These are phyloP conservation scores for Populus hybrid DNA, from an alignment of 441 rosid species.

Conservation along the genomic window DNA sequence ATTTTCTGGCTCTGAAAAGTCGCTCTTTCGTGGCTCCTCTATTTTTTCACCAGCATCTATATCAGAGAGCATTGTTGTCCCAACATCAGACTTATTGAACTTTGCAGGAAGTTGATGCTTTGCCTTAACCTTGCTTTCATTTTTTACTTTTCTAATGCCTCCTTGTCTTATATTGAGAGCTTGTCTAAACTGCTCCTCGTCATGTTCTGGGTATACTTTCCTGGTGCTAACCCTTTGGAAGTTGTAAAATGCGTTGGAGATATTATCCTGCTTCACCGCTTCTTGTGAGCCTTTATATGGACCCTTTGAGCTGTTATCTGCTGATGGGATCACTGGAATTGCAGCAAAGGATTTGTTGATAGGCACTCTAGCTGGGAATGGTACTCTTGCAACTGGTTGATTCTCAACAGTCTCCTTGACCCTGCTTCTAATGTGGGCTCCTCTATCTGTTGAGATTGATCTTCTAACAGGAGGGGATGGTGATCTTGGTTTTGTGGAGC, in stretches of 20 bases:
- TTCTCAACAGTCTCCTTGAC: slow-evolving; percentile 56
- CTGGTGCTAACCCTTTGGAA: slow-evolving; percentile 53
- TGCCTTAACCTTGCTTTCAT: slow-evolving; percentile 56
- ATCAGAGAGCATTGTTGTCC: slow-evolving; percentile 42
- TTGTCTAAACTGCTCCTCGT: slow-evolving; percentile 78
- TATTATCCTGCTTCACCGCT: slow-evolving; percentile 37
- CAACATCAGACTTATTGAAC: slow-evolving; percentile 51
- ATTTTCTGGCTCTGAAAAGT: slow-evolving; percentile 73
- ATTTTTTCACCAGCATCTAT: slow-evolving; percentile 37
- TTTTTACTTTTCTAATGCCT: slow-evolving; percentile 63
- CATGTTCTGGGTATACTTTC: slow-evolving; percentile 56
- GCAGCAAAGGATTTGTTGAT: slow-evolving; percentile 55
- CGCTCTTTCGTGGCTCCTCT: slow-evolving; percentile 53
- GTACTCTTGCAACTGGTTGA: slow-evolving; percentile 55
- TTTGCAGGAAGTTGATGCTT: slow-evolving; percentile 62
- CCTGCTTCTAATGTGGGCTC: slow-evolving; percentile 53
- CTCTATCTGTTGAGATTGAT: slow-evolving; percentile 86
- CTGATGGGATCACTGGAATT: slow-evolving; percentile 40
- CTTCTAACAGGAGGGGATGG: slow-evolving; percentile 79
- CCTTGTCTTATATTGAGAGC: slow-evolving; percentile 80
- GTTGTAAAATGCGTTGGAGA: slow-evolving; percentile 44
- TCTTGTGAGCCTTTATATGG: slow-evolving; percentile 26
- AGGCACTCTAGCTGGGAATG: slow-evolving; percentile 88
- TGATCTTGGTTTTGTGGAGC: slow-evolving; percentile 47
- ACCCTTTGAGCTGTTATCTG: slow-evolving; percentile 38